A percentile compares a stretch with the other conserved stretches of the same genome.
phyloP scores from a whole-genome alignment of 2,329 filamentous ascomycete species.

The Teratosphaeria pseudoeucalypti region DNA sequence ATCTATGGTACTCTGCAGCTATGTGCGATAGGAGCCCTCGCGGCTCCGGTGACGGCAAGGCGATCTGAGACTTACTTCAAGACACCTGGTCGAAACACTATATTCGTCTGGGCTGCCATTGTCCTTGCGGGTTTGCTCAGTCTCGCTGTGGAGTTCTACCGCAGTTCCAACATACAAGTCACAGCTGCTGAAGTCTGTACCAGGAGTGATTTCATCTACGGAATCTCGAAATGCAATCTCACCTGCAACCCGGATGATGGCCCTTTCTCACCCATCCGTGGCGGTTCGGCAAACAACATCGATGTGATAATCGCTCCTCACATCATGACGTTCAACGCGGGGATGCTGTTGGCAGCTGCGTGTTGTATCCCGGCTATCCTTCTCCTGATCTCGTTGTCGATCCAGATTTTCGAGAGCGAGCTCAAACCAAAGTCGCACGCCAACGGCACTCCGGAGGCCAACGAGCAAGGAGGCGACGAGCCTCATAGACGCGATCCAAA shows the following conservation, averaged over 20 bases:
- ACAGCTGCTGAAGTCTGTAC: background rate
- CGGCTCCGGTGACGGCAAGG: slow-evolving; percentile 52
- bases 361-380: slow-evolving; percentile 56
- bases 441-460: slow-evolving; percentile 5
- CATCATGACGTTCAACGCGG: slow-evolving; percentile 47
- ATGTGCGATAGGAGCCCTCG: slow-evolving; percentile 55
- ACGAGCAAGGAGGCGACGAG: background rate
- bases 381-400: slow-evolving; percentile 51
- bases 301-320: slow-evolving; percentile 51
- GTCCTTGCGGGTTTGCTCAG: slow-evolving; percentile 51
- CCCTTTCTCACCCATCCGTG: slow-evolving; percentile 46
- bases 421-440: slow-evolving; percentile 28
- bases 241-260: slow-evolving; percentile 36
- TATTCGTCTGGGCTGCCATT: slow-evolving; percentile 56
- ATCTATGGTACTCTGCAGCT: slow-evolving; percentile 59
- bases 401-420: slow-evolving; percentile 53
- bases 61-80: slow-evolving; percentile 55
- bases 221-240: slow-evolving; percentile 35
- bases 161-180: slow-evolving; percentile 26
- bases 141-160: slow-evolving; percentile 55
- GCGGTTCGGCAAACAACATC: slow-evolving; percentile 48
- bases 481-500: background rate
- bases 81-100: slow-evolving; percentile 52
- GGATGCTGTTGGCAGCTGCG: slow-evolving; percentile 51
- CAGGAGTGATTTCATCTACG: slow-evolving; percentile 35